A percentile compares a stretch with the other conserved stretches of the same genome.
These are phyloP conservation scores for Aspergillus arachidicola DNA, from an alignment of 2,329 filamentous ascomycete genomes.

Conservation along the genomic window DNA sequence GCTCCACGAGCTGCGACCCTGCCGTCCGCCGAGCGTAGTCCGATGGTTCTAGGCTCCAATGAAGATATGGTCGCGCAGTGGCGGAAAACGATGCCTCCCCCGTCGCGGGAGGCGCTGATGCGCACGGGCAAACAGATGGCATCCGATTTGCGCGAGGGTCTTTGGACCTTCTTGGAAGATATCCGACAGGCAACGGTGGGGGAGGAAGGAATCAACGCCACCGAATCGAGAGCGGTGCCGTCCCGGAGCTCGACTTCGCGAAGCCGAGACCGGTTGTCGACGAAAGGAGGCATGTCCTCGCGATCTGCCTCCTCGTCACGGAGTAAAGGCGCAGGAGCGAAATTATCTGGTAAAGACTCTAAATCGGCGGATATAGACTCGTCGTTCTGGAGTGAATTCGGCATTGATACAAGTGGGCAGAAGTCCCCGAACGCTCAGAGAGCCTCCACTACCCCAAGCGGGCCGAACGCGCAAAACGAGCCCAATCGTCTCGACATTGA, in stretches of 20 bases:
- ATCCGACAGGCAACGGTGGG: constrained; percentile 93
- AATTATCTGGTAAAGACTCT: constrained; percentile 45
- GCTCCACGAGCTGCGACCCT: constrained; percentile 45
- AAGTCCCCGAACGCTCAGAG: constrained; percentile 36
- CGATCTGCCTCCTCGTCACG: constrained; percentile 36
- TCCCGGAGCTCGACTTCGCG: constrained; percentile 32
- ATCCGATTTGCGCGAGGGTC: constrained; percentile 82
- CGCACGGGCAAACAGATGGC: constrained; percentile 74
- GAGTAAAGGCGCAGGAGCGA: constrained; percentile 31
- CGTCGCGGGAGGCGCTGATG: constrained; percentile 55
- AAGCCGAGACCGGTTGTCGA: constrained; percentile 36
- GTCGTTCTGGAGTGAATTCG: constrained; percentile 56
- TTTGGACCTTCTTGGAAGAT: constrained; percentile 95
- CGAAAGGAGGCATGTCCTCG: constrained; percentile 29
- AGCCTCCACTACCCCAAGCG: constrained; percentile 35
- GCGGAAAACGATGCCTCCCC: constrained; percentile 45
- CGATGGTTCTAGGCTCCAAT: constrained; percentile 26
- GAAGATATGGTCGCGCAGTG: constrained; percentile 43
- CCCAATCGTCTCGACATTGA: constrained; percentile 45
- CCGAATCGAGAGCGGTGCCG: constrained; percentile 40
- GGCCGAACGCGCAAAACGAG: constrained; percentile 40
- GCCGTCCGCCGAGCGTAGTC: constrained; percentile 42
- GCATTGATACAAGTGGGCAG: constrained; percentile 51
- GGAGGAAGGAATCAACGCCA: constrained; percentile 77
- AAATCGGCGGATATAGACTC: constrained; percentile 45